Conservation (phyloP, 2,329 filamentous ascomycete species). For the Arthrobotrys iridis region DNA sequence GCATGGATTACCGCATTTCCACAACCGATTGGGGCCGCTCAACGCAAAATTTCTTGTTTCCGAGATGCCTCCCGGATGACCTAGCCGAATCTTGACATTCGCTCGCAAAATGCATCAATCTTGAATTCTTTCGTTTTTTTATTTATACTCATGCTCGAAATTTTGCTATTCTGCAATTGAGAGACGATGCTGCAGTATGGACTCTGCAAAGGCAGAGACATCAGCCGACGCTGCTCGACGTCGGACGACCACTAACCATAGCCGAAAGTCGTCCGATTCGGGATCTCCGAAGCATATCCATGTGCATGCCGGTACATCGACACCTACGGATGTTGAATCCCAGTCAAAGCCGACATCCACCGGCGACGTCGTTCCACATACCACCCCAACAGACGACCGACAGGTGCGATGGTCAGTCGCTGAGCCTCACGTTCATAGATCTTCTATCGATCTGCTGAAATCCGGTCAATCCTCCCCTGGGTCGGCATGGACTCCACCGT, state of each 20-base stretch:
- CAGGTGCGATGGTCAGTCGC: slow-evolving; percentile 25
- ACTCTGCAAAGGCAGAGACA: slow-evolving; percentile 52
- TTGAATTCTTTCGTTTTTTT: neutral
- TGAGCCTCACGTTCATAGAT: slow-evolving; percentile 14
- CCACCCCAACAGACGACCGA: slow-evolving; percentile 10
- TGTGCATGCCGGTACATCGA: neutral
- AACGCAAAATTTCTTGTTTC: slow-evolving; percentile 40
- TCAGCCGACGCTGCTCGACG: slow-evolving; percentile 41
- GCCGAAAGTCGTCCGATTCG: slow-evolving; percentile 21
- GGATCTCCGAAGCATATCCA: slow-evolving; percentile 27
- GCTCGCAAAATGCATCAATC: slow-evolving; percentile 6
- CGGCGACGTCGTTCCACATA: neutral
- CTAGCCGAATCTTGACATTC: slow-evolving; percentile 5
- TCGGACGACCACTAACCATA: slow-evolving; percentile 5
- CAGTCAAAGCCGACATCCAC: neutral
- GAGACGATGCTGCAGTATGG: slow-evolving; percentile 34
- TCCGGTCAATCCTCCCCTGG: slow-evolving; percentile 41
- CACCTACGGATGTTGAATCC: slow-evolving; percentile 15
- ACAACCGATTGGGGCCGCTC: slow-evolving; percentile 25
- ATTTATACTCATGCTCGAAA: neutral
- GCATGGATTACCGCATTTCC: slow-evolving; percentile 23
- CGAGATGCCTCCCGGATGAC: slow-evolving; percentile 23
- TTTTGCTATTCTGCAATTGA: neutral
- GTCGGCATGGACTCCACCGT: slow-evolving; percentile 27
- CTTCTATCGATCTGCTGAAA: slow-evolving; percentile 20